Evolutionary conservation across 345 rosid species (phyloP).

Genomic region (Euclidium syriacum): DNA sequence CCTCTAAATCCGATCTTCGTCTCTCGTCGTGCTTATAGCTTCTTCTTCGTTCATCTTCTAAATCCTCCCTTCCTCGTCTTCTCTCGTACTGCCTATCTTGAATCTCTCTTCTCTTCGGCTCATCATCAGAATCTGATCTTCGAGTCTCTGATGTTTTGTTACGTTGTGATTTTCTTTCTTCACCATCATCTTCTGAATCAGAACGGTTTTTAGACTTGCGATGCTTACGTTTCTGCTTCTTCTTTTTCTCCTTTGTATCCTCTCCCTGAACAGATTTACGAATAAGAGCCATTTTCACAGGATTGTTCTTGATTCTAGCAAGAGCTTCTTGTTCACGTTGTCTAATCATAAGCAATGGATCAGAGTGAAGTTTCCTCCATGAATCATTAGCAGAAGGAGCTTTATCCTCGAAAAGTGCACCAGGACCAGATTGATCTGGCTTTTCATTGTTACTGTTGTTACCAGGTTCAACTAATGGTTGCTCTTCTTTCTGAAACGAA

Average conservation of each 20-base stretch:
- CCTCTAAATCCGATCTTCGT: too few relatives aligned
- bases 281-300: slow-evolving; percentile 82
- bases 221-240: slow-evolving; percentile 40
- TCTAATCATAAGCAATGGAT: slow-evolving; percentile 86
- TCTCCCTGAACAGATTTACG: slow-evolving; percentile 74
- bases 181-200: slow-evolving; percentile 30
- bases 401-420: slow-evolving; percentile 90
- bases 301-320: slow-evolving; percentile 90
- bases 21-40: too few relatives aligned
- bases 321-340: slow-evolving; percentile 96
- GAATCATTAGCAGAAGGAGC: slow-evolving; percentile 73
- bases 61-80: too few relatives aligned
- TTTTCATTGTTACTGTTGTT: slow-evolving; percentile 24
- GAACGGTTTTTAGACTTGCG: slow-evolving; percentile 35
- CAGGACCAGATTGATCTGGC: slow-evolving; percentile 50
- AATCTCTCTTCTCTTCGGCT: slow-evolving; percentile 25
- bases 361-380: slow-evolving; percentile 93
- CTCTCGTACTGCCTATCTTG: too few relatives aligned
- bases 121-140: slow-evolving; percentile 29
- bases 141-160: slow-evolving; percentile 21
- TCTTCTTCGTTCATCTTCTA: too few relatives aligned
- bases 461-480: slow-evolving; percentile 30
- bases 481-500: slow-evolving; percentile 71
- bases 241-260: slow-evolving; percentile 35
- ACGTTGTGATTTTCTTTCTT: slow-evolving; percentile 26